Base-by-base conservation (phyloP, 495 filamentous ascomycete genomes). In the Annulohypoxylon moriforme region DNA sequence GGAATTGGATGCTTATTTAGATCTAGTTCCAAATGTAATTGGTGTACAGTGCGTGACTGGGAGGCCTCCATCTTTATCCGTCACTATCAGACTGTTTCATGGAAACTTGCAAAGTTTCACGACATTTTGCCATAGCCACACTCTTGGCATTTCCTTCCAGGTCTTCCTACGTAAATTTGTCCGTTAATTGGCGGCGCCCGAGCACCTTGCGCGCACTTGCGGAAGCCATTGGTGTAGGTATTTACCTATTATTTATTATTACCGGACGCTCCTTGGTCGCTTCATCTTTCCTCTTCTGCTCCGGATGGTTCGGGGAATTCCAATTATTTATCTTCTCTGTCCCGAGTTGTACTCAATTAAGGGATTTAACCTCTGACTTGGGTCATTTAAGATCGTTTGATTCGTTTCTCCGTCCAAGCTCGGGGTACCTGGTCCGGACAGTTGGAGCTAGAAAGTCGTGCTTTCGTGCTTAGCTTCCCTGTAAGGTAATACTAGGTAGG, bases 61-160 rank as follows among this genome's bases (percentile, higher is more conserved):
- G 72, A 75, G 72, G 72, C 72, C 58, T 61, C 58, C 47, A 52
- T 52, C 67, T 69, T 61, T 57, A 50, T 49, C 33, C 31, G 31
- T 60, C 58, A 13, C 36, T 40, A 40, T 40, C 36, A n/a, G 36
- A 40, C 36, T 60, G 25, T 34, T 55, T 67, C 55, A 50, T 49
- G 24, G 10, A 47, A 40, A 40, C 36, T 40, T 40, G 36, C 27
- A 58, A 40, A 46, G 67, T 64, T 69, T 53, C 67, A 64, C 60
- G n/a, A 22, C 53, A 60, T 31, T 25, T 2, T 20, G 46, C 10
- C 73, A 72, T 61, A 75, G 73, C 73, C 73, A 75, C 73, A 75
- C 73, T 20, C 61, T 72, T 67, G 61, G 57, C 72, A 34, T 50
- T 60, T 27, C 46, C 36, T 46, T n/a, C n/a, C n/a, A n/a, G n/a